These are phyloP conservation scores for Aspergillus jensenii DNA, from an alignment of 2,329 filamentous ascomycete species.

Conservation along the genomic window DNA sequence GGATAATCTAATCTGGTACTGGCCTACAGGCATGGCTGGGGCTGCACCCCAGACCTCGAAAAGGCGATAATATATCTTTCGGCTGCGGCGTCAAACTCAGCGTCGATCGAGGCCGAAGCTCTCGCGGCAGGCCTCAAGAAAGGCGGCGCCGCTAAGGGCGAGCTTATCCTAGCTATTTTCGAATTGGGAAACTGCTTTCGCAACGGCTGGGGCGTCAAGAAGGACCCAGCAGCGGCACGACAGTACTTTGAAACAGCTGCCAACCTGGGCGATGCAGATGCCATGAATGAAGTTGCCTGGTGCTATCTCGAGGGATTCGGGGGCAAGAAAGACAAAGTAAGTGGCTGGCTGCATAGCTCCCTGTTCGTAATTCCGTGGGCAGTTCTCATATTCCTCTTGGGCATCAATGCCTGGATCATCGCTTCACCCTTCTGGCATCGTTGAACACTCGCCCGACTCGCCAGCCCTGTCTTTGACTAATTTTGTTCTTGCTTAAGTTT, in stretches of 20 bases:
- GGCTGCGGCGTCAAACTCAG: conserved; percentile 85
- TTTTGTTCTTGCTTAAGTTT: conserved; percentile 27
- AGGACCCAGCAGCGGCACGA: conserved; percentile 79
- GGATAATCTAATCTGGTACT: not conserved
- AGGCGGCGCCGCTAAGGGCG: conserved; percentile 91
- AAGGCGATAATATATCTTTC: conserved; percentile 81
- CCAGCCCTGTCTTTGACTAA: conserved; percentile 6
- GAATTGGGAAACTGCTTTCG: conserved; percentile 78
- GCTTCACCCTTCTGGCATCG: conserved; percentile 24
- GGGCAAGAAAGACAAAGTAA: conserved; percentile 96
- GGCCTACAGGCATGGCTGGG: conserved; percentile 79
- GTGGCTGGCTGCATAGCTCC: conserved; percentile 37
- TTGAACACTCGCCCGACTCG: conserved; percentile 8
- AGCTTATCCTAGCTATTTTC: conserved; percentile 93
- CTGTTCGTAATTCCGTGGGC: not conserved
- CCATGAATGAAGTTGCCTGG: conserved; percentile 96
- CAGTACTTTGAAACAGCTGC: conserved; percentile 98
- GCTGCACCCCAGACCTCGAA: conserved; percentile 69
- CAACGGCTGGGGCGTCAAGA: conserved; percentile 87
- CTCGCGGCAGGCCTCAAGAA: conserved; percentile 86
- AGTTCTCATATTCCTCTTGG: conserved; percentile 13
- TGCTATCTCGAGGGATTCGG: conserved; percentile 97
- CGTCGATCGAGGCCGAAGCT: conserved; percentile 79
- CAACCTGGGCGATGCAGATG: conserved; percentile 93
- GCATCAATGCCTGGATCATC: conserved; percentile 33